Percentiles rank a stretch among this genome's conserved stretches.
Conservation (phyloP, 1,284 basidiomycete species). For the Jaminaea rosea region DNA sequence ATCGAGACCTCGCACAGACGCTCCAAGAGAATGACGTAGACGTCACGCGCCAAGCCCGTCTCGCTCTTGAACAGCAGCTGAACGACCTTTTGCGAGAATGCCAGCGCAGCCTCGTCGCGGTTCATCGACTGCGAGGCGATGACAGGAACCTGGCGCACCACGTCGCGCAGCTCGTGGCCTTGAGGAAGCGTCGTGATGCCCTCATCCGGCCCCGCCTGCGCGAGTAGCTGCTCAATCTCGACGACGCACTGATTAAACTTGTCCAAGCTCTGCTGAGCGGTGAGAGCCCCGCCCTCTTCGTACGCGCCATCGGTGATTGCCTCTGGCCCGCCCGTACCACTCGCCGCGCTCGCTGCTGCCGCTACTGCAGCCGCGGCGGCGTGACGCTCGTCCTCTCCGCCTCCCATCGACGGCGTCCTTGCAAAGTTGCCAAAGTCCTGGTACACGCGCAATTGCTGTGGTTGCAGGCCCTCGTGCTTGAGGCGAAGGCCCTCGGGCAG, state of each 20-base stretch:
- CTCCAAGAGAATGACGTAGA: conserved; percentile 77
- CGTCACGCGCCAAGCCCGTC: conserved; percentile 32
- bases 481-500: conserved; percentile 85
- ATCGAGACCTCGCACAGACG: conserved; percentile 79
- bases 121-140: conserved; percentile 69
- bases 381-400: background rate
- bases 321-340: background rate
- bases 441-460: conserved; percentile 79
- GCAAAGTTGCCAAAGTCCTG: conserved; percentile 65
- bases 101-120: conserved; percentile 73
- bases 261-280: conserved; percentile 42
- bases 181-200: conserved; percentile 51
- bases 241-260: conserved; percentile 40
- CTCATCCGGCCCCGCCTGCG: conserved; percentile 21
- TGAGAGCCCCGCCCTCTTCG: conserved; percentile 5
- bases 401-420: conserved; percentile 16
- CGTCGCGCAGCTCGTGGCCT: conserved; percentile 73
- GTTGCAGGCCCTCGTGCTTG: conserved; percentile 70
- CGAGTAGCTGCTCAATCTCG: conserved; percentile 39
- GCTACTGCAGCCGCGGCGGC: conserved; percentile 1
- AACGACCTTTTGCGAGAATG: conserved; percentile 89
- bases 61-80: conserved; percentile 46
- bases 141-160: conserved; percentile 70
- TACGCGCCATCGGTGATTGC: no score
- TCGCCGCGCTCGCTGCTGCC: background rate